Base-by-base conservation (phyloP, 352 stramenopile species). In the Halophytophthora polymorphica region DNA sequence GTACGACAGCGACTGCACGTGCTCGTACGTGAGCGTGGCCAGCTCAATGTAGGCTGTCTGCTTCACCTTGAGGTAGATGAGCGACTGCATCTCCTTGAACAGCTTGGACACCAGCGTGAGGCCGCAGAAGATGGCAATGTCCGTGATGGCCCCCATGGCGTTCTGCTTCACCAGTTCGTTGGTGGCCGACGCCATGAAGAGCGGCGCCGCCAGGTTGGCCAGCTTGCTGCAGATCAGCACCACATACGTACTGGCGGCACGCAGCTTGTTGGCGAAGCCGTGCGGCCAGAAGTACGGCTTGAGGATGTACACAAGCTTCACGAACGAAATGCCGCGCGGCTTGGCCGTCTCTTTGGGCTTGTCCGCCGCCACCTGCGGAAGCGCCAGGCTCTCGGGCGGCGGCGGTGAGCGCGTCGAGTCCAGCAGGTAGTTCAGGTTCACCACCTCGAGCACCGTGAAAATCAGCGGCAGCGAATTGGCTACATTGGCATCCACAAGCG, bases 11-110 rank as follows among this genome's bases (percentile, higher is more conserved):
- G 70, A 85, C 61, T 98, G 96, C 8, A 99, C 69, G 64, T 99
- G 97, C 36, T 90, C 81, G 77, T 99, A 99, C 37, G 92, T 97
- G 23, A 96, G 73, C 63, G 97, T 96, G 3, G 88, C 88, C 13
- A 99, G 73, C 67, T 99, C 94, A 59, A 99, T 96, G 80, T 98
- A 99, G 10, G 96, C 97, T 18, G 92, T 97, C 66, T 99, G 96
- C 66, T 98, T 98, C 39, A 99, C 97, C 50, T 89, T 89, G 21
- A 96, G 77, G 66, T 96, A 96, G 43, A 98, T 88, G 11, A 99
- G 73, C 37, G 77, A 96, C 69, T 99, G 96, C 33, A 93, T 61
- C 66, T 99, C 96, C 67, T 98, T 98, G 42, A 98, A 94, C 33
- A 90, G 66, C 49, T 93, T 95, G 25, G 78, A 86, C 3, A 88